Base-by-base conservation (phyloP, 495 filamentous ascomycete species). In the Chaetomium tenue region DNA sequence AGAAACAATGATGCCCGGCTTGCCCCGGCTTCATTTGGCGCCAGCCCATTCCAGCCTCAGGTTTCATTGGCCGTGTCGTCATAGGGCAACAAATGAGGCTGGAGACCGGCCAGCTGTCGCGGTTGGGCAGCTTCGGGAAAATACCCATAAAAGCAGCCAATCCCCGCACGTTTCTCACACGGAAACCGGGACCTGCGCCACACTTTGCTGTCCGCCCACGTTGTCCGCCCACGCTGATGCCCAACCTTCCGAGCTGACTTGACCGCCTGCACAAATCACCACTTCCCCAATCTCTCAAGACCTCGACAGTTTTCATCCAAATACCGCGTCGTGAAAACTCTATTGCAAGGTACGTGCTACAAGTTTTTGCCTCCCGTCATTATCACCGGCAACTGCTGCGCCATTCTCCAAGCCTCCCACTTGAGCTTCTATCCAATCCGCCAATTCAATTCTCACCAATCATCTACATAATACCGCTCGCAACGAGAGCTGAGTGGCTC, bases 401-500 rank as follows among this genome's bases (percentile, higher is more conserved):
- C 44, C 54, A 40, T 23, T 52, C 26, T 22, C 51, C 48, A 11
- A 26, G 20, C 44, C 13, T 44, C 60, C 28, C 57, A 28, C 50
- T 58, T 42, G 20, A 13, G 20, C 46, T 54, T 60, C 30, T 30
- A 40, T 48, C 57, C 63, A 65, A 65, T 65, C 63, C 71, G 58
- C 69, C 68, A 65, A 67, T 69, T 69, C 63, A 59, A 66, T 54
- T 75, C 68, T 73, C 73, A 70, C 72, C 74, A 74, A 75, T 76
- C 72, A 76, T 76, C 72, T 74, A n/a, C n/a, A n/a, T n/a, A 64
- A 74, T 74, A 70, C 72, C 72, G 58, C 69, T 69, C 62, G 63
- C 44, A 65, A 66, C 70, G 65, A 60, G 74, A 71, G 72, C 74
- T 74, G 73, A 75, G 74, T 76, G 74, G 74, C 73, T 64, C 73